Base-by-base conservation (phyloP, 192 early-diverging fungal species). In the Linnemannia hyalina region DNA sequence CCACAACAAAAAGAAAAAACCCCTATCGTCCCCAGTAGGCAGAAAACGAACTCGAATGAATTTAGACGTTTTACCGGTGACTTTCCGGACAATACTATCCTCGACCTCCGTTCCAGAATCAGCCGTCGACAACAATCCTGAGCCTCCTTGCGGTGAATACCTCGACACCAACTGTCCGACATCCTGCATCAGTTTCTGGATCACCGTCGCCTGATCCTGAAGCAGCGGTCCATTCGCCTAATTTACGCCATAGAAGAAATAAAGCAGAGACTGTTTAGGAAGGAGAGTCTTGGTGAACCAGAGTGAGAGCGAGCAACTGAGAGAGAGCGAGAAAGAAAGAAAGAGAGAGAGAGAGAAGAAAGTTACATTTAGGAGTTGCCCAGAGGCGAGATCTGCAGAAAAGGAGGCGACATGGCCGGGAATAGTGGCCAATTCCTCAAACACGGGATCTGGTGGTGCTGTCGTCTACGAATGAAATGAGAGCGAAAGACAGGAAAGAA, bases 171-270 rank as follows among this genome's bases (percentile, higher is more conserved):
- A 65, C 68, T 86, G 83, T 23, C 83, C 83, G 16, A 86, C 83
- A 77, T 86, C 79, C 75, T 86, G 83, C 83, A 86, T 86, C 52
- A 86, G 22, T 41, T 86, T 86, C 65, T 86, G 83, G 47, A 86
- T 77, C 15, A 76, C 74, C 35, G 83, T 80, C 38, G 75, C 79
- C 38, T 86, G 83, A 3, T 80, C 70, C 79, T 86, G 83, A 40
- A 41, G 55, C 35, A 86, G 32, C 20, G 54, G 41, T 41, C 83
- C 83, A 40, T 86, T 86, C n/a, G 57, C 70, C 83, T 86, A 69
- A 6, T 52, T 52, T 29, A 16, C 0, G 46, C 2, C 1, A 22
- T 15, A 68, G 36, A 79, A 46, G 9, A 79, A 79, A 40, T 55
- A 52, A 69, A 75, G 70, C 49, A 75, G 16, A 40, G 68, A 68